Evolutionary conservation across 1,284 basidiomycete genomes (phyloP).

Genomic region (Puccinia coronata): DNA sequence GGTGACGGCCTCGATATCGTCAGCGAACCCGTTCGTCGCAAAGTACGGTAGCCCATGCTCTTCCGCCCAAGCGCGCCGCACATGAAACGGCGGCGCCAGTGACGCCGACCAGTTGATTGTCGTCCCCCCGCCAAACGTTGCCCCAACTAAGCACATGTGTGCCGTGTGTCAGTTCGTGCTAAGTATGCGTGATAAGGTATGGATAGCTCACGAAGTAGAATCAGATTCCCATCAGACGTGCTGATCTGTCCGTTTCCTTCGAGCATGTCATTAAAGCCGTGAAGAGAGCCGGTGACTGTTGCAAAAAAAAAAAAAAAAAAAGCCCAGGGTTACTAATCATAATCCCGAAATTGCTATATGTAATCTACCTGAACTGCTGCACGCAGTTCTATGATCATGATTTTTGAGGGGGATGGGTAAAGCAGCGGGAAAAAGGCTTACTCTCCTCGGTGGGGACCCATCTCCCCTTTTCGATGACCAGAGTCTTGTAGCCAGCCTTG

Average conservation of each 20-base stretch:
- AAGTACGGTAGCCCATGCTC: slow-evolving; percentile 58
- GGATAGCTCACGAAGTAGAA: slow-evolving; percentile 56
- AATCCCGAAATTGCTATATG: no score
- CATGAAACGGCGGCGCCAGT: slow-evolving; percentile 59
- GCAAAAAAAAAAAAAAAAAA: slow-evolving; percentile 58
- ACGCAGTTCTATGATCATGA: background rate
- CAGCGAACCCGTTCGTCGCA: slow-evolving; percentile 55
- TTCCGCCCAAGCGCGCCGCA: slow-evolving; percentile 60
- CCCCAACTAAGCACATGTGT: slow-evolving; percentile 53
- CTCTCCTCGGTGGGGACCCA: slow-evolving; percentile 59
- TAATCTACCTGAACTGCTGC: slow-evolving; percentile 55
- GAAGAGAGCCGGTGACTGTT: slow-evolving; percentile 14
- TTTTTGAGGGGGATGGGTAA: background rate
- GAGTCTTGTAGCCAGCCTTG: slow-evolving; percentile 58
- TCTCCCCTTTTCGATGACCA: slow-evolving; percentile 62
- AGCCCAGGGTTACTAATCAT: no score
- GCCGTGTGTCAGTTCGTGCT: background rate
- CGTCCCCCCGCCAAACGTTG: slow-evolving; percentile 62
- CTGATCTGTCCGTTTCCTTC: slow-evolving; percentile 60
- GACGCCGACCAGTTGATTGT: slow-evolving; percentile 63
- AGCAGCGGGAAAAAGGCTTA: background rate
- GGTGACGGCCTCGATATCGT: slow-evolving; percentile 57
- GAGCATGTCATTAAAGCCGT: slow-evolving; percentile 2
- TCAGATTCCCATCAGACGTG: slow-evolving; percentile 59
- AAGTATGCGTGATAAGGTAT: background rate